These are phyloP conservation scores for Sporisorium exsertum DNA, from an alignment of 1,284 basidiomycete genomes.

Conservation along the genomic window DNA sequence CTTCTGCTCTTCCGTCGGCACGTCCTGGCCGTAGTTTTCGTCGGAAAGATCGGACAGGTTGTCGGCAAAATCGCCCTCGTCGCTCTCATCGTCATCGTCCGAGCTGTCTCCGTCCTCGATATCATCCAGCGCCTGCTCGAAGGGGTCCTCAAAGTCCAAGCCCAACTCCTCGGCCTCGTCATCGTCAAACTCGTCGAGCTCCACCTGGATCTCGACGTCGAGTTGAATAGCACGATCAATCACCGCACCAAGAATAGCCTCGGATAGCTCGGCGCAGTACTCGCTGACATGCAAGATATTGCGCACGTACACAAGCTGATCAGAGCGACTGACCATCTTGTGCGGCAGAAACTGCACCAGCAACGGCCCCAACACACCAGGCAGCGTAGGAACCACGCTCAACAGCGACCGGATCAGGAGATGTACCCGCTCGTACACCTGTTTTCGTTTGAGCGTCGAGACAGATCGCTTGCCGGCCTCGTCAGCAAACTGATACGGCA, in stretches of 20 bases:
- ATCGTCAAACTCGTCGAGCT: conserved; percentile 87
- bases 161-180: conserved; percentile 63
- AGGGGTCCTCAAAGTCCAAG: conserved; percentile 78
- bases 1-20: conserved; percentile 33
- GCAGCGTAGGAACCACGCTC: conserved; percentile 77
- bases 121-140: conserved; percentile 78
- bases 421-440: conserved; percentile 89
- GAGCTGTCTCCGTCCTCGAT: conserved; percentile 72
- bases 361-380: conserved; percentile 78
- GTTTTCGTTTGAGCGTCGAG: conserved; percentile 73
- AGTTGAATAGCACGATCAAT: conserved; percentile 93
- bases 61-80: conserved; percentile 51
- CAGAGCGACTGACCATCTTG: conserved; percentile 84
- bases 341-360: conserved; percentile 89
- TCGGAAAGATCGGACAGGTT: conserved; percentile 73
- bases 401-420: conserved; percentile 85
- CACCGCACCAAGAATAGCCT: conserved; percentile 84
- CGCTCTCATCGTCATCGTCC: conserved; percentile 72
- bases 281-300: conserved; percentile 86
- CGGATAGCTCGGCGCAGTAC: conserved; percentile 89
- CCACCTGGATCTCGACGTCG: conserved; percentile 97
- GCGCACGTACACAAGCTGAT: conserved; percentile 90
- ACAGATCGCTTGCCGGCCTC: conserved; percentile 26
- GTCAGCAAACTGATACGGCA: conserved; percentile 49
- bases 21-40: conserved; percentile 72